Evolutionary conservation across 305 asterid genomes (phyloP).

Genomic region (Plantago rigida): DNA sequence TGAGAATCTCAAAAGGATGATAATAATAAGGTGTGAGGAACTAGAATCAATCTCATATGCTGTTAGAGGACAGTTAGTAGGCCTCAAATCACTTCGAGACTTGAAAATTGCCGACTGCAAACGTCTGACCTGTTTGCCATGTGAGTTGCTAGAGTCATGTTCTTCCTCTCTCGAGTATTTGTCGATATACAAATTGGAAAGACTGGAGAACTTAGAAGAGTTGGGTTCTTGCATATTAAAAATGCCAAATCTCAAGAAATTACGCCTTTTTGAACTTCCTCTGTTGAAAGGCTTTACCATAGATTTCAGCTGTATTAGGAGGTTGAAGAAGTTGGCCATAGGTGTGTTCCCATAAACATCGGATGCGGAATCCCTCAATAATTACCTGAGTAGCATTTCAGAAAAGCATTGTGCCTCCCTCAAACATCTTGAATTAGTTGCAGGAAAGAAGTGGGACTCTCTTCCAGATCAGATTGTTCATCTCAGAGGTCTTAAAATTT

Average conservation of each 20-base stretch:
- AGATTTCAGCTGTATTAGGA: not conserved
- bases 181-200: not conserved
- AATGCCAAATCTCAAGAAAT: constrained; percentile 2
- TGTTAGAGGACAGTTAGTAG: no score
- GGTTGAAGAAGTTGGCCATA: not conserved
- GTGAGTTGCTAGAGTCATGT: constrained; percentile 7
- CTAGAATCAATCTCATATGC: not conserved
- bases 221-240: not conserved
- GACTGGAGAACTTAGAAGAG: not conserved
- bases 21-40: not conserved
- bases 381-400: constrained; percentile 1
- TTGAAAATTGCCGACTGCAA: not conserved
- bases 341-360: constrained; percentile 11
- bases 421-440: not conserved
- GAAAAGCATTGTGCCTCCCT: not conserved
- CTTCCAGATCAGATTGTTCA: constrained; percentile 21
- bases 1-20: not conserved
- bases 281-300: not conserved
- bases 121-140: constrained; percentile 14
- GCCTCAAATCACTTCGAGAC: not conserved
- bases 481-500: constrained; percentile 1
- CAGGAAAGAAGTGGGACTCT: constrained; percentile 12
- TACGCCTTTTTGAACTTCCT: constrained; percentile 2
- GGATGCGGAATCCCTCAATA: constrained; percentile 5
- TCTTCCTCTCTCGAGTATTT: not conserved